Conservation (phyloP, 2,329 filamentous ascomycete genomes). For the Achaetomium macrosporum region DNA sequence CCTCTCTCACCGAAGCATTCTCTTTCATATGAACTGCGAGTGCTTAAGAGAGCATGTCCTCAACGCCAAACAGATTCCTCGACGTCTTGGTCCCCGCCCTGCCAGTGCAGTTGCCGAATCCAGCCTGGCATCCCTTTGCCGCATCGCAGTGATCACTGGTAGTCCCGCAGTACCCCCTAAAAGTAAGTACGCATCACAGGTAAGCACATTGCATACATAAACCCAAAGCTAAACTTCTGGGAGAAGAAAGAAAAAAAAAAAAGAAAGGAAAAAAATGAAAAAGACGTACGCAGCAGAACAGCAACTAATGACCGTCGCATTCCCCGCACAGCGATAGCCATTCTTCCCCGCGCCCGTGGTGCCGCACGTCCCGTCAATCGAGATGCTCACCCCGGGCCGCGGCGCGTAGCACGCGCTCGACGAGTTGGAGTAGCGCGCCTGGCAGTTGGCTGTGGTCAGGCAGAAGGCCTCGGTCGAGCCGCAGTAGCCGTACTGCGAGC, state of each 20-base stretch:
- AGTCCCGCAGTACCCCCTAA: constrained; percentile 30
- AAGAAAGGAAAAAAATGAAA: not conserved
- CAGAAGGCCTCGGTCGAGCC: constrained; percentile 28
- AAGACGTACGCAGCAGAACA: constrained; percentile 28
- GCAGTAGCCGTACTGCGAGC: constrained; percentile 29
- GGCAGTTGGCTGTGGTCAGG: constrained; percentile 28
- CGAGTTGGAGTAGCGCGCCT: constrained; percentile 28
- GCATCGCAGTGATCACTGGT: constrained; percentile 26
- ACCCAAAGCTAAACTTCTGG: not conserved
- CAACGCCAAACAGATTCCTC: not conserved
- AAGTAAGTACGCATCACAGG: not conserved
- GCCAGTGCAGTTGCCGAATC: constrained; percentile 27
- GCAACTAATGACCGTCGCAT: constrained; percentile 20
- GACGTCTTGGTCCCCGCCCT: constrained; percentile 1
- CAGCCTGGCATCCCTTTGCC: constrained; percentile 26
- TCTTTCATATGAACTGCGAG: too few relatives aligned
- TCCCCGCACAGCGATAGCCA: constrained; percentile 28
- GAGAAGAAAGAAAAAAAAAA: not conserved
- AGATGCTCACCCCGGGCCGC: constrained; percentile 25
- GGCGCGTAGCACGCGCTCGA: constrained; percentile 25
- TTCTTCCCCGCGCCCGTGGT: constrained; percentile 24
- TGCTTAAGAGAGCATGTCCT: too few relatives aligned
- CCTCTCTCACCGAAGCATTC: too few relatives aligned
- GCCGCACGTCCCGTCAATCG: constrained; percentile 31
- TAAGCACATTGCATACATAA: not conserved